Evolutionary conservation across 768 basidiomycete species (phyloP).

Genomic region (Tulasnella sp.): DNA sequence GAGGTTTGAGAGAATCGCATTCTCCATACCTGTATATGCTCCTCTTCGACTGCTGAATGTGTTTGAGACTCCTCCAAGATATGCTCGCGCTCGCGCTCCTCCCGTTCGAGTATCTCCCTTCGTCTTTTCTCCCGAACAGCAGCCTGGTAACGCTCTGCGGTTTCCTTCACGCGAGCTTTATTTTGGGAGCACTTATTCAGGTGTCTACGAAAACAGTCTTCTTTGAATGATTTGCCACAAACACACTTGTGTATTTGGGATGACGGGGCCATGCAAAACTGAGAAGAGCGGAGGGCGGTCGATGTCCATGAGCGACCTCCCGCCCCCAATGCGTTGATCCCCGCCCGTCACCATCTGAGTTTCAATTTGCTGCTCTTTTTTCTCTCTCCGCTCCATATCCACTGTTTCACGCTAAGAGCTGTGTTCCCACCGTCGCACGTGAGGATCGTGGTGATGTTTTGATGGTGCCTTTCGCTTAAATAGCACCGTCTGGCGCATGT

Average conservation of each 20-base stretch:
- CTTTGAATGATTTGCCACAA: background rate
- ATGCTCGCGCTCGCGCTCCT: background rate
- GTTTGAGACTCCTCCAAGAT: background rate
- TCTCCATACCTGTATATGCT: background rate
- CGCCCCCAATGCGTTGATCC: background rate
- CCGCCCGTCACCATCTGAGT: background rate
- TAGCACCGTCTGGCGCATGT: background rate
- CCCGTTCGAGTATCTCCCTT: background rate
- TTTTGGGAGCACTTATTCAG: background rate
- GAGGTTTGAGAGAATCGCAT: background rate
- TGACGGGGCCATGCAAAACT: background rate
- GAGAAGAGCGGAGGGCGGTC: background rate
- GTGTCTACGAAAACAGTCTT: background rate
- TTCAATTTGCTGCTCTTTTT: background rate
- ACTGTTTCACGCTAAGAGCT: background rate
- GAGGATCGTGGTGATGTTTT: conserved; percentile 1
- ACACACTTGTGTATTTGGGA: background rate
- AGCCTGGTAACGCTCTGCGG: background rate
- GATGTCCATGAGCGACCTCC: no score
- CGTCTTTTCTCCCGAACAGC: background rate
- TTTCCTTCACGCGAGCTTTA: background rate
- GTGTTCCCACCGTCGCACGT: background rate
- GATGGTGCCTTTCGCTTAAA: background rate
- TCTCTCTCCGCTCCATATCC: background rate
- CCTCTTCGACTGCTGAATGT: background rate